These are phyloP conservation scores for Patellifolia procumbens DNA, from an alignment of 179 eudicot species.

Conservation along the genomic window DNA sequence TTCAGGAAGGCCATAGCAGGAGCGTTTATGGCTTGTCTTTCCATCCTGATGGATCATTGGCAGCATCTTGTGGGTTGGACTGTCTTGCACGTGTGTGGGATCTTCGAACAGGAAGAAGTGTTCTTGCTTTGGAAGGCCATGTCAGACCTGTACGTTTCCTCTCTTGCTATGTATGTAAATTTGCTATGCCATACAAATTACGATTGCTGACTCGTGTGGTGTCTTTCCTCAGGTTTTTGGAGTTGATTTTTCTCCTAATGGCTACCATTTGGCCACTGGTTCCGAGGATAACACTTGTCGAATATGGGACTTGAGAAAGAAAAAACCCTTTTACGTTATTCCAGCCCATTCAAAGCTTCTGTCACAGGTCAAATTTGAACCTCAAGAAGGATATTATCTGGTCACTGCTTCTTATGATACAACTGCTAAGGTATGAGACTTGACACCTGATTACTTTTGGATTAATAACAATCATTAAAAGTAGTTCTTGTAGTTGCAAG, in stretches of 20 bases:
- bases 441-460: neutral
- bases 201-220: conserved; percentile 16
- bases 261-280: conserved; percentile 89
- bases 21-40: conserved; percentile 81
- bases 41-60: conserved; percentile 90
- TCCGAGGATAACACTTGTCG: conserved; percentile 93
- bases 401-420: conserved; percentile 87
- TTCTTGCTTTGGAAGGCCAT: conserved; percentile 94
- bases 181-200: neutral
- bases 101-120: conserved; percentile 85
- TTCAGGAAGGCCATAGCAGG: conserved; percentile 98
- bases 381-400: conserved; percentile 92
- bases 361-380: conserved; percentile 92
- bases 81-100: conserved; percentile 97
- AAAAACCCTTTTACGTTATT: conserved; percentile 67
- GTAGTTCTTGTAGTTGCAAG: neutral
- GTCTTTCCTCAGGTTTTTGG: conserved; percentile 61
- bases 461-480: neutral
- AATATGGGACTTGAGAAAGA: conserved; percentile 92
- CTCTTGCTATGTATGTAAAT: neutral
- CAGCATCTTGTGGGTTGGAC: conserved; percentile 87
- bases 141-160: conserved; percentile 70
- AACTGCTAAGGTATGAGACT: conserved; percentile 74
- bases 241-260: conserved; percentile 86
- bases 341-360: conserved; percentile 91